phyloP scores from a whole-genome alignment of 352 stramenopile genomes.

The Pythium insidiosum region DNA sequence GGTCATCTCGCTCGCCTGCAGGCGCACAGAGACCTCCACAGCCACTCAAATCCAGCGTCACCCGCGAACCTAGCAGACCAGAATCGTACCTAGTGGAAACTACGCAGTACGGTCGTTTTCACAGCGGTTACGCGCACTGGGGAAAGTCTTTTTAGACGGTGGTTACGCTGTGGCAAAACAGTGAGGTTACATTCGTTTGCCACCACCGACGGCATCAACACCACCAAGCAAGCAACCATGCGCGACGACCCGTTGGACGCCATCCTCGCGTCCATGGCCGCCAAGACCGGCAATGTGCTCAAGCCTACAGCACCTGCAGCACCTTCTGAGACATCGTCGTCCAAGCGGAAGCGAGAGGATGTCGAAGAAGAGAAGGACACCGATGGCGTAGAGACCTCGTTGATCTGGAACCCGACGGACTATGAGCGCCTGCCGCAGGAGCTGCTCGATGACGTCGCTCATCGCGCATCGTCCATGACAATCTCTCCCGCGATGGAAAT shows the following conservation, averaged over 20 bases:
- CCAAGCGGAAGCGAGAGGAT: conserved; percentile 14
- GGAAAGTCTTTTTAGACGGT: neutral
- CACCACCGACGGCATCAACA: neutral
- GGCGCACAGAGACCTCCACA: too few relatives aligned
- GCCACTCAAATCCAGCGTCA: neutral
- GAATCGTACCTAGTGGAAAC: neutral
- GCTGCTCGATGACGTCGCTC: conserved; percentile 10
- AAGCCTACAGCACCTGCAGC: conserved; percentile 4
- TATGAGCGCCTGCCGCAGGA: conserved; percentile 11
- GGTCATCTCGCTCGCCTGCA: too few relatives aligned
- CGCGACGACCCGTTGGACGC: conserved; percentile 46
- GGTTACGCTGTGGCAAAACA: too few relatives aligned
- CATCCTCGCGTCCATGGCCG: conserved; percentile 78
- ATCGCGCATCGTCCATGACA: conserved; percentile 5
- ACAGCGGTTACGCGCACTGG: too few relatives aligned
- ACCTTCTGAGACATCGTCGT: neutral
- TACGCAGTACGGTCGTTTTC: neutral
- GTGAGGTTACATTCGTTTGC: neutral
- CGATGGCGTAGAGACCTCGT: neutral
- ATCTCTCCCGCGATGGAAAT: conserved; percentile 57
- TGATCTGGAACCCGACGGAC: conserved; percentile 19
- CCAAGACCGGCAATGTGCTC: conserved; percentile 60
- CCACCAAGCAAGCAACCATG: conserved; percentile 3
- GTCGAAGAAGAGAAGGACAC: neutral
- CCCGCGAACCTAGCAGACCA: conserved; percentile 1